phyloP scores from a whole-genome alignment of 805 yeast genomes.

The Wickerhamiella allomyrinae region DNA sequence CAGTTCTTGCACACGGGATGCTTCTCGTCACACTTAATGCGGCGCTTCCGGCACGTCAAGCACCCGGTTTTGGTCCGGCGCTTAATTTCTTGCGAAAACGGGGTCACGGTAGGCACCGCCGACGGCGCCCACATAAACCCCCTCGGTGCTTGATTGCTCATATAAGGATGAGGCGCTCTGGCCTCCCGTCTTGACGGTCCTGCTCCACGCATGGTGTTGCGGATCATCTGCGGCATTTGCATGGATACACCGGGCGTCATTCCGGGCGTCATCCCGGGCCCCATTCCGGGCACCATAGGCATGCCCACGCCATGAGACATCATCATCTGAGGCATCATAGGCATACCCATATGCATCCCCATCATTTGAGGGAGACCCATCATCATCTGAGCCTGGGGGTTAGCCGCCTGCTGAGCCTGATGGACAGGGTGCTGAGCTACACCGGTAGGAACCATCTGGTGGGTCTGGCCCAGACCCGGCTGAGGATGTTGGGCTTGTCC shows the following conservation, averaged over 20 bases:
- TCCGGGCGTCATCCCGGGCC: background rate
- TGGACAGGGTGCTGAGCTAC: too few species aligned
- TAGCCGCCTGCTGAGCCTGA: background rate
- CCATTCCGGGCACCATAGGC: background rate
- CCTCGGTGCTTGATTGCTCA: background rate
- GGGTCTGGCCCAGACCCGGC: too few species aligned
- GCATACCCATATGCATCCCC: background rate
- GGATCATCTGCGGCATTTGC: background rate
- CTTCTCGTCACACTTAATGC: conserved; percentile 65
- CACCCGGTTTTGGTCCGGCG: conserved; percentile 65
- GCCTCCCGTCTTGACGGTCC: background rate
- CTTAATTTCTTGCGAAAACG: conserved; percentile 24
- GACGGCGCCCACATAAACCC: conserved; percentile 1
- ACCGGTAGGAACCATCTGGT: too few species aligned
- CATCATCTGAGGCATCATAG: conserved; percentile 1
- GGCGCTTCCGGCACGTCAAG: conserved; percentile 52
- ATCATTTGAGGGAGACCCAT: conserved; percentile 2
- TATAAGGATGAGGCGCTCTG: background rate
- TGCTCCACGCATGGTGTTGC: background rate
- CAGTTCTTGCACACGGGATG: conserved; percentile 59
- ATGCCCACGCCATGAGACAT: background rate
- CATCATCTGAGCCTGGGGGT: background rate
- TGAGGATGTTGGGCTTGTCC: too few species aligned
- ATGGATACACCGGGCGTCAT: background rate
- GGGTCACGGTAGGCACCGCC: background rate